These are phyloP conservation scores for Mercurialis annua DNA, from an alignment of 345 rosid genomes.

Conservation along the genomic window DNA sequence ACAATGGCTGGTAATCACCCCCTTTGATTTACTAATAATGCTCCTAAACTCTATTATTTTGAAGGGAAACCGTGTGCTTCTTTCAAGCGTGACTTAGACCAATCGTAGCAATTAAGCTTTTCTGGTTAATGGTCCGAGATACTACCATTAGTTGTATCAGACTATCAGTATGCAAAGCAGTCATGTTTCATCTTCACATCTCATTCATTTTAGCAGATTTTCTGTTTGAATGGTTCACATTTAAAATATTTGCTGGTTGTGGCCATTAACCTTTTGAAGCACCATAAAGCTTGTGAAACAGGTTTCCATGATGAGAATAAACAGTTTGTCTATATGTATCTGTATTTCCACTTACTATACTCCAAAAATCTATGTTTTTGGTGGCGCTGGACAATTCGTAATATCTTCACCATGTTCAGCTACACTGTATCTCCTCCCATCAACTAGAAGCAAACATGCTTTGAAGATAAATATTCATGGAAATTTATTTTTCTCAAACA, in stretches of 20 bases:
- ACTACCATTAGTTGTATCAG: not conserved
- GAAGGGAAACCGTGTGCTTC: not conserved
- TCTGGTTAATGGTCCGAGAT: too few species aligned
- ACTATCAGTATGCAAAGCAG: not conserved
- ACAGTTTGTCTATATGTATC: too few species aligned
- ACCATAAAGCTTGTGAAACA: too few species aligned
- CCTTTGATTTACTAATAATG: conserved; percentile 7
- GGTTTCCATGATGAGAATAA: too few species aligned
- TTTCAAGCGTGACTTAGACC: not conserved
- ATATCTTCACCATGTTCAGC: too few species aligned
- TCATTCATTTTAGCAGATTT: not conserved
- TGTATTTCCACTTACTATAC: too few species aligned
- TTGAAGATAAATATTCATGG: not conserved
- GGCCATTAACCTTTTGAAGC: not conserved
- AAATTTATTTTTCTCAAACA: too few species aligned
- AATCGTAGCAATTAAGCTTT: too few species aligned
- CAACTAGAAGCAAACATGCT: not conserved
- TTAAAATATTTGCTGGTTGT: not conserved
- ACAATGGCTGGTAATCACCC: conserved; percentile 80
- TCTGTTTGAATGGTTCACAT: not conserved
- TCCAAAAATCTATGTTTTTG: too few species aligned
- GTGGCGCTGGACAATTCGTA: too few species aligned
- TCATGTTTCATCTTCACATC: conserved; percentile 2
- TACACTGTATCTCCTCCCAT: not conserved
- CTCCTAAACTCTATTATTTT: not conserved